phyloP scores from a whole-genome alignment of 495 filamentous ascomycete genomes.

The Hypomontagnella monticulosa region DNA sequence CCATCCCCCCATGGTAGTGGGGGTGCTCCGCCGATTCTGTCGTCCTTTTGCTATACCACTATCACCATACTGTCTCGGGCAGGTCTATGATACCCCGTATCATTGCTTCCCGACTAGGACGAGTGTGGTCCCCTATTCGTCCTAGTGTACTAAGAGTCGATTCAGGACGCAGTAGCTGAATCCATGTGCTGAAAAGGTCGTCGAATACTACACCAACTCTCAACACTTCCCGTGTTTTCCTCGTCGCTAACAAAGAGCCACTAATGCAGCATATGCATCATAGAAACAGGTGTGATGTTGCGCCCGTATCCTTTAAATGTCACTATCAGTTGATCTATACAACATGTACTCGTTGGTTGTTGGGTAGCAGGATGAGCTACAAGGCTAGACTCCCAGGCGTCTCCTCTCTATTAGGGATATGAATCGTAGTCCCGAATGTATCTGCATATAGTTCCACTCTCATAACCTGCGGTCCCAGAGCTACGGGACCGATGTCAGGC shows the following conservation, averaged over 20 bases:
- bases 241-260: constrained; percentile 19
- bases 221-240: constrained; percentile 10
- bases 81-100: not conserved
- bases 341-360: constrained; percentile 22
- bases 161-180: too few relatives aligned
- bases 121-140: too few relatives aligned
- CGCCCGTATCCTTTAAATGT: constrained; percentile 8
- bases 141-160: too few relatives aligned
- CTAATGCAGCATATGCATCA: constrained; percentile 30
- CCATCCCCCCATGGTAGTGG: constrained; percentile 3
- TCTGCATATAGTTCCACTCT: not conserved
- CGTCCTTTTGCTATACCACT: not conserved
- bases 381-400: not conserved
- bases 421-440: not conserved
- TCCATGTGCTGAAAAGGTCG: too few relatives aligned
- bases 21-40: not conserved
- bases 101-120: not conserved
- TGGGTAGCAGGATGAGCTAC: not conserved
- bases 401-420: not conserved
- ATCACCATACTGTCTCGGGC: not conserved
- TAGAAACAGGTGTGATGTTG: not conserved
- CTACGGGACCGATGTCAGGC: constrained; percentile 14
- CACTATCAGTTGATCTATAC: constrained; percentile 23
- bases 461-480: constrained; percentile 13
- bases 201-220: not conserved